Evolutionary conservation across 805 yeast species (phyloP).

Genomic region (Candida corydali): DNA sequence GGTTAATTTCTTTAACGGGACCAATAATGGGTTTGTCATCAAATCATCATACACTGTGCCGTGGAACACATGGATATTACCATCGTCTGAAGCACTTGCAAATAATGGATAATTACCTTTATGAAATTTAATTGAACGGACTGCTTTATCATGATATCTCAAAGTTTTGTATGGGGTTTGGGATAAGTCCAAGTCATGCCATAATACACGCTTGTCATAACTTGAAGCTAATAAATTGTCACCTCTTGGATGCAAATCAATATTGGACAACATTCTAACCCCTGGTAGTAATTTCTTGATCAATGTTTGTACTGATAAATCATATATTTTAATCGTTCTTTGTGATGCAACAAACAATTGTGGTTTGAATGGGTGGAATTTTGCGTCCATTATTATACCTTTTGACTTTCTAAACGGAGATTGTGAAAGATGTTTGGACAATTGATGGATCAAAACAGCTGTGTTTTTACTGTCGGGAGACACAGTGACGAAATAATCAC

Average conservation of each 20-base stretch:
- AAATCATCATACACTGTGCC: conserved; percentile 93
- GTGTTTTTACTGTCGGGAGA: conserved; percentile 89
- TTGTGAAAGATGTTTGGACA: conserved; percentile 91
- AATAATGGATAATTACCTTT: conserved; percentile 81
- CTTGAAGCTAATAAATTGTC: conserved; percentile 91
- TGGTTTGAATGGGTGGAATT: conserved; percentile 95
- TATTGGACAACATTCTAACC: conserved; percentile 87
- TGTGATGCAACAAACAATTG: conserved; percentile 92
- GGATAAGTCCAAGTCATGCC: conserved; percentile 94
- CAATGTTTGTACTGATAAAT: conserved; percentile 78
- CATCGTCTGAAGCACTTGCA: conserved; percentile 95
- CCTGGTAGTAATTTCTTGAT: conserved; percentile 89
- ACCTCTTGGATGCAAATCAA: conserved; percentile 95
- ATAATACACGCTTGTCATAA: conserved; percentile 88
- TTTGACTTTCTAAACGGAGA: conserved; percentile 91
- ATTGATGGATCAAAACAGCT: conserved; percentile 89
- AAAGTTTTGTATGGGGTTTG: conserved; percentile 91
- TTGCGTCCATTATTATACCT: conserved; percentile 94
- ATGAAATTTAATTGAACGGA: conserved; percentile 83
- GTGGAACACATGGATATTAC: conserved; percentile 89
- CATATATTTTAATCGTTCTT: conserved; percentile 86
- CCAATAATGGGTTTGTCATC: conserved; percentile 92
- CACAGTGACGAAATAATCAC: conserved; percentile 95
- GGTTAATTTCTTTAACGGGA: conserved; percentile 88
- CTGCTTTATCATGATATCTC: conserved; percentile 93